Evolutionary conservation across 305 asterid genomes (phyloP).

Genomic region (Plantago rigida): DNA sequence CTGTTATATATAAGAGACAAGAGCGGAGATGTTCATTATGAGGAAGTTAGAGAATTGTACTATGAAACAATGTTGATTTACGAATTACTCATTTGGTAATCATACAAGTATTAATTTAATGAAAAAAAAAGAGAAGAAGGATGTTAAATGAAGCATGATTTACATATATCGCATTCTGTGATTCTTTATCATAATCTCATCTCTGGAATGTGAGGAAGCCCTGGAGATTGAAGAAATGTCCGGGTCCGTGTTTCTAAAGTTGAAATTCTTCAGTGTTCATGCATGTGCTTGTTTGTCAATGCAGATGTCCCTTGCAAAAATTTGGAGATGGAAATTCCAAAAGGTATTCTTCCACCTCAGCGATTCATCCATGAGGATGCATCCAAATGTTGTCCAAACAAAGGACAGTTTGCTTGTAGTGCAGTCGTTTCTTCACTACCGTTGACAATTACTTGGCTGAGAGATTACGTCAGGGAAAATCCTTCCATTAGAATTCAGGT

Average conservation of each 20-base stretch:
- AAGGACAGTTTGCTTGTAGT: conserved; percentile 52
- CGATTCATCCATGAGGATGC: conserved; percentile 37
- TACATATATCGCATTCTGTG: too few species aligned
- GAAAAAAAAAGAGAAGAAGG: too few species aligned
- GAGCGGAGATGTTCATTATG: too few species aligned
- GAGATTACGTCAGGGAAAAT: conserved; percentile 52
- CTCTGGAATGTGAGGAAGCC: too few species aligned
- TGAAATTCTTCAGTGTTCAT: neutral
- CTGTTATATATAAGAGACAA: too few species aligned
- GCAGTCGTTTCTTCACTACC: conserved; percentile 73
- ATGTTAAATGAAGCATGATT: too few species aligned
- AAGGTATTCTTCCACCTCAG: conserved; percentile 33
- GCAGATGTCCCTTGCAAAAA: conserved; percentile 46
- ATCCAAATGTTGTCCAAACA: conserved; percentile 36
- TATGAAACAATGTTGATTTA: too few species aligned
- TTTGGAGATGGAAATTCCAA: conserved; percentile 31
- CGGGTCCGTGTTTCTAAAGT: neutral
- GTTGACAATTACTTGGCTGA: conserved; percentile 63
- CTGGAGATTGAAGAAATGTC: too few species aligned
- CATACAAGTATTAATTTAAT: too few species aligned
- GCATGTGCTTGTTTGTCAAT: conserved; percentile 7
- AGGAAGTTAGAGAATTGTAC: too few species aligned
- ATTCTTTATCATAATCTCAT: too few species aligned
- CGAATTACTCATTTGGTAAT: too few species aligned
- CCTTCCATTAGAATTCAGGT: conserved; percentile 69